Evolutionary conservation across 2,329 filamentous ascomycete species (phyloP).

Genomic region (Cladorrhinum sp.): DNA sequence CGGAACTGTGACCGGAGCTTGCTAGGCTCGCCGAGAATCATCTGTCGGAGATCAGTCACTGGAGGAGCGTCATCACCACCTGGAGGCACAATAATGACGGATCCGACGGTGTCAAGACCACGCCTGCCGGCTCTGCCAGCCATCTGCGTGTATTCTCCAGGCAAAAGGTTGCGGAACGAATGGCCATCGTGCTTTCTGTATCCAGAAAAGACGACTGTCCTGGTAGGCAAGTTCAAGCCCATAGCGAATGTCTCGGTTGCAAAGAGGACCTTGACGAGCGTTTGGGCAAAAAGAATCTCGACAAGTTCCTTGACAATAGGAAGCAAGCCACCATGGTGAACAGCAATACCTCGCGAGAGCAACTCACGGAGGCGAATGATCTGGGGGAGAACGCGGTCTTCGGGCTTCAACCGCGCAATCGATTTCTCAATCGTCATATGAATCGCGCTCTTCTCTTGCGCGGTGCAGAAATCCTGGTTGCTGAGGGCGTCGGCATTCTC

Average conservation of each 20-base stretch:
- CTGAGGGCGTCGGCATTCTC: slow-evolving; percentile 94
- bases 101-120: slow-evolving; percentile 88
- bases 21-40: slow-evolving; percentile 94
- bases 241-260: slow-evolving; percentile 98
- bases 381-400: slow-evolving; percentile 87
- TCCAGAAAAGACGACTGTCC: slow-evolving; percentile 96
- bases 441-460: slow-evolving; percentile 90
- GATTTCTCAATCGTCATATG: slow-evolving; percentile 98
- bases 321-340: slow-evolving; percentile 90
- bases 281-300: slow-evolving; percentile 92
- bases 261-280: slow-evolving; percentile 93
- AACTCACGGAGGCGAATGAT: slow-evolving; percentile 85
- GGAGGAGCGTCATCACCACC: slow-evolving; percentile 85
- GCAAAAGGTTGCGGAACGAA: slow-evolving; percentile 82
- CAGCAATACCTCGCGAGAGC: slow-evolving; percentile 82
- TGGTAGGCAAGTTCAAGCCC: slow-evolving; percentile 91
- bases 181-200: slow-evolving; percentile 96
- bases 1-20: slow-evolving; percentile 95
- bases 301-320: slow-evolving; percentile 98
- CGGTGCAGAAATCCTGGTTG: slow-evolving; percentile 92
- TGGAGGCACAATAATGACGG: slow-evolving; percentile 87
- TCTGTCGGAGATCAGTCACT: slow-evolving; percentile 76
- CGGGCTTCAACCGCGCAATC: slow-evolving; percentile 82
- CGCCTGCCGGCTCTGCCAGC: slow-evolving; percentile 89
- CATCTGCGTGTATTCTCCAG: slow-evolving; percentile 99